Evolutionary conservation across 441 rosid species (phyloP).

Genomic region (Euphorbia neoarborescens): DNA sequence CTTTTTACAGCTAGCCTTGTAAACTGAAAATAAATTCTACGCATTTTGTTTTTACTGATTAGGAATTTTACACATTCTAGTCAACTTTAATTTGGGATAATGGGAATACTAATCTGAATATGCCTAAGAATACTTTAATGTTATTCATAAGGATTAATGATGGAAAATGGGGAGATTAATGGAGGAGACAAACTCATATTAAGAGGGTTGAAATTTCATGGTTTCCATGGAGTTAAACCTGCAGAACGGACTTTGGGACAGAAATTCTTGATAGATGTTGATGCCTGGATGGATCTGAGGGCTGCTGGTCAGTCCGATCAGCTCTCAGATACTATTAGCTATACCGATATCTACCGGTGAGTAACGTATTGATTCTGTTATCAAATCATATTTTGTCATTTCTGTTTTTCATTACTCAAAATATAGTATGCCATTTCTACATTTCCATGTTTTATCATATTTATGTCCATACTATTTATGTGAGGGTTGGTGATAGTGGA

Average conservation of each 20-base stretch:
- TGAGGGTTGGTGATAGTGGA: not conserved
- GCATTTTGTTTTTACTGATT: too few species aligned
- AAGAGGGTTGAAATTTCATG: conserved; percentile 73
- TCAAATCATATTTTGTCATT: not conserved
- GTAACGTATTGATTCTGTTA: conserved; percentile 3
- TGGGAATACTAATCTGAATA: not conserved
- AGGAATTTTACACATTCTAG: too few species aligned
- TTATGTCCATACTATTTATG: not conserved
- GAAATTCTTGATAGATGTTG: conserved; percentile 74
- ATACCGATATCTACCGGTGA: conserved; percentile 71
- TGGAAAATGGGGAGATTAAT: conserved; percentile 24
- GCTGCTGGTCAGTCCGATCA: conserved; percentile 69
- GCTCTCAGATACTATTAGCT: conserved; percentile 59
- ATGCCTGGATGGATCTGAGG: conserved; percentile 87
- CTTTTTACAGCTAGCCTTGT: too few species aligned
- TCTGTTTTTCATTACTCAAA: not conserved
- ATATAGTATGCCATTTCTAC: not conserved
- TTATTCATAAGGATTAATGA: conserved; percentile 7
- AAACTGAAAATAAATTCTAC: too few species aligned
- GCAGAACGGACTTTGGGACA: conserved; percentile 73
- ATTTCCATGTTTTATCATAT: not conserved
- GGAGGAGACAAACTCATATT: conserved; percentile 65
- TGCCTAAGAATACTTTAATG: not conserved
- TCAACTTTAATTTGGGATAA: too few species aligned
- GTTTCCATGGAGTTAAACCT: conserved; percentile 67